A percentile compares a stretch with the other conserved stretches of the same genome.
These are phyloP conservation scores for Omphalea diandra DNA, from an alignment of 441 rosid genomes.

Conservation along the genomic window DNA sequence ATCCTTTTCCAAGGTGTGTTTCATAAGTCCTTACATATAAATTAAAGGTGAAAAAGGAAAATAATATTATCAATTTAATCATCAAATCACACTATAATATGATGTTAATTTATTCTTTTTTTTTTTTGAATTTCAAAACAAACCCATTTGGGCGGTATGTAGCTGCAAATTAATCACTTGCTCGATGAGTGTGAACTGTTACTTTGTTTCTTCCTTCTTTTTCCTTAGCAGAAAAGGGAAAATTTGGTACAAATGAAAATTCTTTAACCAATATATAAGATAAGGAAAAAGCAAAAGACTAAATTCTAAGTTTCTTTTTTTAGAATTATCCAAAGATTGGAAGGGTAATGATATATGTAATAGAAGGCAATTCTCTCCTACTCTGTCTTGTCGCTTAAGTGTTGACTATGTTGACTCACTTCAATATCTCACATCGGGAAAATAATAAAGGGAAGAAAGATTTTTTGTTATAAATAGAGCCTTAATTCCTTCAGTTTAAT, in stretches of 20 bases:
- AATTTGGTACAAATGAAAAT: neutral
- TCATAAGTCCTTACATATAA: slow-evolving; percentile 2
- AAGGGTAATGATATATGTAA: slow-evolving; percentile 24
- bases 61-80: neutral
- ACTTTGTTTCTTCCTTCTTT: neutral
- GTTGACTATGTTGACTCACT: no score
- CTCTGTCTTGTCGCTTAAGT: slow-evolving; percentile 55
- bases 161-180: neutral
- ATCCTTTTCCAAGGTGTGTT: neutral
- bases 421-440: no score
- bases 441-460: no score
- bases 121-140: slow-evolving; percentile 6
- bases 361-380: slow-evolving; percentile 34
- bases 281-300: slow-evolving; percentile 5
- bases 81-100: neutral
- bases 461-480: no score
- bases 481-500: no score
- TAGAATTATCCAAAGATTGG: slow-evolving; percentile 19
- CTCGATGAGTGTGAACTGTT: neutral
- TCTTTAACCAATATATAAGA: neutral
- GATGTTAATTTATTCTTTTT: neutral
- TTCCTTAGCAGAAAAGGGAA: neutral
- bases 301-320: slow-evolving; percentile 18
- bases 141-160: neutral
- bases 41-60: slow-evolving; percentile 5